Percentiles rank a stretch among this genome's conserved stretches.
phyloP scores from a whole-genome alignment of 2,329 filamentous ascomycete species.

The Tolypocladium amazonense region DNA sequence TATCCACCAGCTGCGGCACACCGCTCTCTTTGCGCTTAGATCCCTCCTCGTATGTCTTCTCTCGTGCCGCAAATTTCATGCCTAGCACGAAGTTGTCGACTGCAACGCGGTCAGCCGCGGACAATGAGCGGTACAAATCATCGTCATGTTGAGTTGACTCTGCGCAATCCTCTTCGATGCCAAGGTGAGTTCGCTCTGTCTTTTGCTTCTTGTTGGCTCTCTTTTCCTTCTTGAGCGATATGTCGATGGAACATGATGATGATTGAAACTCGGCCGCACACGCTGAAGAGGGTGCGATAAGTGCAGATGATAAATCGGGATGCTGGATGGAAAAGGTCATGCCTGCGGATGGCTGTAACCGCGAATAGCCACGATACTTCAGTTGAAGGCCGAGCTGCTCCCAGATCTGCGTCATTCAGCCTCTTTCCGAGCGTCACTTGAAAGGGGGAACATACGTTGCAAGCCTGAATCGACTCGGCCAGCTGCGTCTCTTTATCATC shows the following conservation, averaged over 20 bases:
- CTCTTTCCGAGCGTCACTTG: neutral
- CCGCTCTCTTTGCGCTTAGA: neutral
- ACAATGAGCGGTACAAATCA: constrained; percentile 8
- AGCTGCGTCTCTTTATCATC: constrained; percentile 4
- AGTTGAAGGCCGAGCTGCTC: constrained; percentile 17
- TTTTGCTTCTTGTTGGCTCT: constrained; percentile 3
- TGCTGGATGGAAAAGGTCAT: constrained; percentile 26
- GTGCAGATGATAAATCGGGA: constrained; percentile 18
- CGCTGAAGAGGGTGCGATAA: constrained; percentile 16
- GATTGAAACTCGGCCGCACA: constrained; percentile 14
- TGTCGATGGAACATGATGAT: constrained; percentile 14
- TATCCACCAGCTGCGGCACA: neutral
- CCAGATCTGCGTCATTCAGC: constrained; percentile 16
- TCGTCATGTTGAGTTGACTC: neutral
- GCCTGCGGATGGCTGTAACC: constrained; percentile 6
- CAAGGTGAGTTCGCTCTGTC: neutral
- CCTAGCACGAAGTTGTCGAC: constrained; percentile 17
- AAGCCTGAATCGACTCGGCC: constrained; percentile 10
- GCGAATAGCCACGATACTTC: constrained; percentile 5
- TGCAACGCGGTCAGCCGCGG: constrained; percentile 12
- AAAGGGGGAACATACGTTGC: constrained; percentile 12
- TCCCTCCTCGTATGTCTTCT: neutral
- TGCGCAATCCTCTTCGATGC: neutral
- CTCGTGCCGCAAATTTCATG: constrained; percentile 7
- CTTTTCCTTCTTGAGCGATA: constrained; percentile 4